A percentile compares a stretch with the other conserved stretches of the same genome.
These are phyloP conservation scores for Colletotrichum endophyticum DNA, from an alignment of 2,329 filamentous ascomycete genomes.

Conservation along the genomic window DNA sequence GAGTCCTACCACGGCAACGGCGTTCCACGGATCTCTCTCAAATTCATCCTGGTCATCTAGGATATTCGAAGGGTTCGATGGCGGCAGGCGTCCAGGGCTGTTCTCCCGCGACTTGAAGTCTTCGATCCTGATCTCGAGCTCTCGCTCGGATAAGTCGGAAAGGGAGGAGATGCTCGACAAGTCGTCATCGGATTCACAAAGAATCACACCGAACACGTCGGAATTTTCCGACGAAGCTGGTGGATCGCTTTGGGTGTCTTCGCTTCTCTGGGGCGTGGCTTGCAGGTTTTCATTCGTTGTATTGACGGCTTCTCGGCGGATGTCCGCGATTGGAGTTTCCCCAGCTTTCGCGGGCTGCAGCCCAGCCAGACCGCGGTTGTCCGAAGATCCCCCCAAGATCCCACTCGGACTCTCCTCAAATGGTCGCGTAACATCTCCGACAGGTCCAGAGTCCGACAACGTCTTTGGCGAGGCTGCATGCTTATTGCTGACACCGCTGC, in stretches of 20 bases:
- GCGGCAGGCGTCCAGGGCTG: constrained; percentile 13
- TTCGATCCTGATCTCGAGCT: constrained; percentile 33
- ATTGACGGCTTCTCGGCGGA: not conserved
- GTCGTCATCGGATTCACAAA: constrained; percentile 29
- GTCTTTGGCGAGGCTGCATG: not conserved
- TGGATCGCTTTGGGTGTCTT: constrained; percentile 13
- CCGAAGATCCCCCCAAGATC: not conserved
- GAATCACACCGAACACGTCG: constrained; percentile 19
- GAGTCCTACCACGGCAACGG: constrained; percentile 56
- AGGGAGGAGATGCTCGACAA: constrained; percentile 35
- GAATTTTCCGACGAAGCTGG: not conserved
- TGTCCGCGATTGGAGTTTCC: not conserved
- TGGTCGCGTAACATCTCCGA: not conserved
- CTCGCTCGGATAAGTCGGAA: constrained; percentile 43
- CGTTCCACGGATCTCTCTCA: constrained; percentile 60
- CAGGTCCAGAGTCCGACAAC: not conserved
- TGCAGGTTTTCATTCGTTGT: constrained; percentile 23
- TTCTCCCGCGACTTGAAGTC: constrained; percentile 21
- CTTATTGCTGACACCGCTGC: not conserved
- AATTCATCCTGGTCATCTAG: constrained; percentile 58
- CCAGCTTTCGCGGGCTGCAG: not conserved
- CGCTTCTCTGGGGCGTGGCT: constrained; percentile 19
- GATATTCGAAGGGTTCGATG: constrained; percentile 14
- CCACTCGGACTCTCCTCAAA: not conserved
- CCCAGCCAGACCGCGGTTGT: not conserved